A percentile compares a stretch with the other conserved stretches of the same genome.
These are phyloP conservation scores for Coemansia nantahalensis DNA, from an alignment of 192 early-diverging fungal genomes.

Conservation along the genomic window DNA sequence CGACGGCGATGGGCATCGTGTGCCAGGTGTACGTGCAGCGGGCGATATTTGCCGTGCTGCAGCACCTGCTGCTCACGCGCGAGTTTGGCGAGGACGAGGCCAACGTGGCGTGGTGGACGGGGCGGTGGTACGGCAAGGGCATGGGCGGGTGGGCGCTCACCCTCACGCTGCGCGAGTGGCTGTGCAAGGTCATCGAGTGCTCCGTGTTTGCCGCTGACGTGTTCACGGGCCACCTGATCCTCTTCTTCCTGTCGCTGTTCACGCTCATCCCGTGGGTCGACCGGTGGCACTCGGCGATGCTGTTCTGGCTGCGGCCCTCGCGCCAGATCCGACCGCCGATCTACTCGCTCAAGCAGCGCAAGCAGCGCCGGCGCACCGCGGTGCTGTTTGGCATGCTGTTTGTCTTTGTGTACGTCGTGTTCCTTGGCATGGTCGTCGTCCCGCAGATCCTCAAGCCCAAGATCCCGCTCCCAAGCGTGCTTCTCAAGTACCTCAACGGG, in stretches of 20 bases:
- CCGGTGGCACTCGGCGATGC: conserved; percentile 73
- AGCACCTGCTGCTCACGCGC: conserved; percentile 68
- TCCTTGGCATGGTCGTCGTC: conserved; percentile 62
- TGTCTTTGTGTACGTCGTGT: conserved; percentile 57
- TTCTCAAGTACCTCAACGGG: conserved; percentile 45
- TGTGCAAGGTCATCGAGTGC: conserved; percentile 86
- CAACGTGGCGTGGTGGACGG: conserved; percentile 87
- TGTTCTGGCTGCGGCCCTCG: conserved; percentile 81
- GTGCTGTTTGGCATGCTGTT: conserved; percentile 72
- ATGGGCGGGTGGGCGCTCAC: conserved; percentile 66
- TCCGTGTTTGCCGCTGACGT: conserved; percentile 76
- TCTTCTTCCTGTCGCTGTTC: conserved; percentile 72
- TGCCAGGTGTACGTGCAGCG: conserved; percentile 65
- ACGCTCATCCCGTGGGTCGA: conserved; percentile 72
- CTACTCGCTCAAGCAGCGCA: conserved; percentile 63
- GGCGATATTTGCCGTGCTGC: conserved; percentile 66
- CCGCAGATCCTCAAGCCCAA: conserved; percentile 56
- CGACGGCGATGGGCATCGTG: conserved; percentile 66
- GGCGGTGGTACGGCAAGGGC: conserved; percentile 74
- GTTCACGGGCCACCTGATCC: conserved; percentile 69
- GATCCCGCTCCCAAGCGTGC: conserved; percentile 27
- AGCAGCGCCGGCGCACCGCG: conserved; percentile 60
- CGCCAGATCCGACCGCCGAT: conserved; percentile 75
- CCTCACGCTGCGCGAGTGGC: conserved; percentile 73
- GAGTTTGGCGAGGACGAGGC: conserved; percentile 83